Conservation (phyloP, 352 stramenopile genomes). For the Elongisporangium senticosum region DNA sequence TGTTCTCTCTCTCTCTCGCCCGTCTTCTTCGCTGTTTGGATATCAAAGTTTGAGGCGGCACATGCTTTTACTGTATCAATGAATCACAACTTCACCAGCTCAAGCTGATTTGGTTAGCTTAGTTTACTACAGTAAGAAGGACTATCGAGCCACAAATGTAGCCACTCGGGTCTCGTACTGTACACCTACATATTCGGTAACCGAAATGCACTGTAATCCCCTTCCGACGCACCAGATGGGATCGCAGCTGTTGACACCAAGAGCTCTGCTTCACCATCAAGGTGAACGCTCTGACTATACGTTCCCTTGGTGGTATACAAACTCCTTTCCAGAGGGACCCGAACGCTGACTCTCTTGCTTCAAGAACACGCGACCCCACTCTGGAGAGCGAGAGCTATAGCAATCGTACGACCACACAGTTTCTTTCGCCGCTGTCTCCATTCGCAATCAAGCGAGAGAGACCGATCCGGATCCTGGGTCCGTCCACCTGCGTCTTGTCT, state of each 20-base stretch:
- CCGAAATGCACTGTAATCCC: neutral
- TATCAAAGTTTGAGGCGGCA: too few species aligned
- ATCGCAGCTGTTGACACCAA: neutral
- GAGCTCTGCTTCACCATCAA: neutral
- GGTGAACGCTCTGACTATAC: neutral
- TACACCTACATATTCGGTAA: neutral
- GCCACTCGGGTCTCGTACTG: neutral
- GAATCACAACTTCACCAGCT: too few species aligned
- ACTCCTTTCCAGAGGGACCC: neutral
- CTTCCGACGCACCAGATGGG: neutral
- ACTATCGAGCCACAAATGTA: neutral
- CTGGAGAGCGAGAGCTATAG: neutral
- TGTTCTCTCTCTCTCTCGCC: neutral
- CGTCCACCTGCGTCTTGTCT: neutral
- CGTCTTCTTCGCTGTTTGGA: neutral
- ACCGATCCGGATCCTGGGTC: neutral
- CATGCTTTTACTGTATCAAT: neutral
- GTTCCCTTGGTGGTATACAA: neutral
- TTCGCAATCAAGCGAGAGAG: neutral
- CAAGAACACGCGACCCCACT: neutral
- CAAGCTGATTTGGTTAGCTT: neutral
- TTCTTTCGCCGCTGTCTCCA: neutral
- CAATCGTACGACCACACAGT: neutral
- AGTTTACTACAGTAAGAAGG: neutral
- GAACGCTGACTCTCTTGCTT: neutral